These are phyloP conservation scores for Logfia minima DNA, from an alignment of 129 eudicot species.

Conservation along the genomic window DNA sequence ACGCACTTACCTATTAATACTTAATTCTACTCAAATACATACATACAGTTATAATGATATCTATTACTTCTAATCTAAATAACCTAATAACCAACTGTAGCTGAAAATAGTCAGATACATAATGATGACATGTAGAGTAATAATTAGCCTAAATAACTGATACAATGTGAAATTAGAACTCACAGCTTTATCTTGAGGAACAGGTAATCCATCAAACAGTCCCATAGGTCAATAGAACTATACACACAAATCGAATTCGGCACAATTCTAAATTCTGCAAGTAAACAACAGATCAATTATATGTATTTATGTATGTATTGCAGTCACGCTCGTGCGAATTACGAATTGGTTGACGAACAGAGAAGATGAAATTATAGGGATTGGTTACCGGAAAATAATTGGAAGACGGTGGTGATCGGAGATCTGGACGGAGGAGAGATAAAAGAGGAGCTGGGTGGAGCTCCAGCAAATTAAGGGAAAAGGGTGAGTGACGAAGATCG, in stretches of 20 bases:
- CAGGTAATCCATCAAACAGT: slow-evolving; percentile 82
- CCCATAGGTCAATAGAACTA: slow-evolving; percentile 55
- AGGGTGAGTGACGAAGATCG: slow-evolving; percentile 9
- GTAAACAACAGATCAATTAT: slow-evolving; percentile 29
- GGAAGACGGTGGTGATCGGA: slow-evolving; percentile 30
- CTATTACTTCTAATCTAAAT: not conserved
- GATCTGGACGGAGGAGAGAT: slow-evolving; percentile 34
- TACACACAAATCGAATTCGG: slow-evolving; percentile 23
- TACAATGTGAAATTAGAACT: slow-evolving; percentile 22
- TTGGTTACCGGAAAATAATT: slow-evolving; percentile 28
- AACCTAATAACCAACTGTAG: slow-evolving; percentile 8
- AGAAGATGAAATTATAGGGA: slow-evolving; percentile 11
- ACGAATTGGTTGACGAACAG: not conserved
- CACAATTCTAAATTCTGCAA: slow-evolving; percentile 32
- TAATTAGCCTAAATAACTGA: not conserved
- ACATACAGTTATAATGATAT: not conserved
- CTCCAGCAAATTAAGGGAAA: slow-evolving; percentile 34
- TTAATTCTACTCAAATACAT: not conserved
- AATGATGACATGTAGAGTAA: not conserved
- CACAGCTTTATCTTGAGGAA: slow-evolving; percentile 80
- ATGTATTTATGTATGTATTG: slow-evolving; percentile 5
- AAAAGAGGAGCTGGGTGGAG: slow-evolving; percentile 32
- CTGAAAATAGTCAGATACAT: not conserved
- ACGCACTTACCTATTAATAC: slow-evolving; percentile 9
- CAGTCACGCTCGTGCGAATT: slow-evolving; percentile 10